Evolutionary conservation across 2,329 filamentous ascomycete genomes (phyloP), one percentile per base, ranked within the genome.

Genomic region (Cercospora berteroae): DNA sequence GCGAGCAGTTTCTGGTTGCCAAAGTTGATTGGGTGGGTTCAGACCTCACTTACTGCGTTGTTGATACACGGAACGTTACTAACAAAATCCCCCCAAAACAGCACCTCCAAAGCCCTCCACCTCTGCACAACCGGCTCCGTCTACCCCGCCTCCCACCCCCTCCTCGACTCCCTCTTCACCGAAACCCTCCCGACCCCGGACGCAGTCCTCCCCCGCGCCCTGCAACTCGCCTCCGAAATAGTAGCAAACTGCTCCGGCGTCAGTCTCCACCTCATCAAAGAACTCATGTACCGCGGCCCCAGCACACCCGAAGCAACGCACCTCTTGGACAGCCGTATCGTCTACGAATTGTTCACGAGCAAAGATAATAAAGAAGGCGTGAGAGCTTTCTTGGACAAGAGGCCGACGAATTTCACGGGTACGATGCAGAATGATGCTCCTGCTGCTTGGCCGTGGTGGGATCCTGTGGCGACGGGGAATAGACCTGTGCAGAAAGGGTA

Each of bases 1-100:
- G 89, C 86, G 74, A 88, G 85, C 60, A 89, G 87, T 8, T 93
- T 86, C 78, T 93, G 91, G 81, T 82, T 93, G 39, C 90, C 90
- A 2, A 85, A 89, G 0, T 81, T 93, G 27, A 84, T 93, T 67
- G 90, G 91, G 66, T 81, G 33, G 4, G 33, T 33, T 5, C 29
- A 31, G 2, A 6, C 9, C 9, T 8, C 29, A 31, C 29, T 8
- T 31, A 31, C 29, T 31, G 29, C 7, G 29, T 31, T 31, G 29
- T 31, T 31, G 31, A 33, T 36, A 36, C 8, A 23, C 7, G 33
- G 20, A n/a, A 56, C 61, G 16, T 59, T 57, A 64, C 48, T 58
- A 58, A 70, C 44, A 16, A 23, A 10, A 20, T 2, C 8, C n/a
- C 39, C 23, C 31, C 9, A 62, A 20, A 60, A 31, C 62, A 77